Base-by-base conservation (phyloP, 495 filamentous ascomycete genomes). In the Hypoxylon fragiforme region DNA sequence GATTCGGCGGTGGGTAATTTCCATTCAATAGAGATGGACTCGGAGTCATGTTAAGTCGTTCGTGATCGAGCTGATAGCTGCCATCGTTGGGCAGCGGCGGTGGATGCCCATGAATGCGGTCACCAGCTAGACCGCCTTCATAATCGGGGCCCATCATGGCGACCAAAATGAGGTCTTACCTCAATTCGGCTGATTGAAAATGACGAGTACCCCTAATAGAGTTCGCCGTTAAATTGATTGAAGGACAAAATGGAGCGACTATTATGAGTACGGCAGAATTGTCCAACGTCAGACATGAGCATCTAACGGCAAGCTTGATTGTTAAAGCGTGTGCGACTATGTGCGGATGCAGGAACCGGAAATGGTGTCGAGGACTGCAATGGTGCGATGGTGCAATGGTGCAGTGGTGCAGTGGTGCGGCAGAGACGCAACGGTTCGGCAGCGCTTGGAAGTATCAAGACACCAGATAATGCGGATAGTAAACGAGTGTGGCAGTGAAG, bases 1-100 rank as follows among this genome's bases (percentile, higher is more conserved):
- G 56, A 32, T 54, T 63, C 12, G 63, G 54, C 21, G 70, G 66
- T 40, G 65, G 60, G 22, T 65, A 68, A 11, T 48, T 53, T 44
- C 67, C 73, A 32, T 74, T 75, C 22, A 65, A 63, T n/a, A 68
- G 71, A 14, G 70, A 62, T 16, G 67, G 63, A 7, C 68, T 69
- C 30, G 69, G 66, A 1, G 70, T 69, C 43, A 70, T 63, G 49
- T 59, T 67, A n/a, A 60, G 40, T 43, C 64, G 59, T 15, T 75
- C 73, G 30, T 67, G 64, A 9, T 74, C 70, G 32, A 66, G 63
- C 38, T 68, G 68, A 44, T 72, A 70, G 39, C 39, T 52, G 19
- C 47, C 15, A 4, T 57, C 63, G 54, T 54, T 55, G 49, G 61
- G 52, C 35, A 56, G 35, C 51, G 54, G 52, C 34, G 61, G 47